These are phyloP conservation scores for Bonia amplexicaulis DNA, from an alignment of 176 grass and related monocot genomes.

Conservation along the genomic window DNA sequence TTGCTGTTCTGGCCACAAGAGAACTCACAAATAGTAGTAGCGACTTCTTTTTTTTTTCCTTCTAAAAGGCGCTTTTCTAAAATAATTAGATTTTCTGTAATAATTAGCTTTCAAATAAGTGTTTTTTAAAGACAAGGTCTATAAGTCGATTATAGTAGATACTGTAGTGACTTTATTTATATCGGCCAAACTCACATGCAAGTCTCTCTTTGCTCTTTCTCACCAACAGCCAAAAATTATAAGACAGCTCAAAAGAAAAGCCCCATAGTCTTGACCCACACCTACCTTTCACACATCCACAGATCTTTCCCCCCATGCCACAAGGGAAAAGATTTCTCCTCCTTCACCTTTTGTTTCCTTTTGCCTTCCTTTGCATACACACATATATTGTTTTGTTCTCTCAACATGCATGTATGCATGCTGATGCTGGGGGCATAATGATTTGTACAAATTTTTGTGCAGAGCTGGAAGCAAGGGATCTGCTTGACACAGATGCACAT, in stretches of 20 bases:
- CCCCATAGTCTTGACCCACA: not conserved
- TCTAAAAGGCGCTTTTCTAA: too few species aligned
- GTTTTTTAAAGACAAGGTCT: too few species aligned
- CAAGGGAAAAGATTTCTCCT: conserved; percentile 45
- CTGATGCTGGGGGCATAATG: not conserved
- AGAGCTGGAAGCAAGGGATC: conserved; percentile 51
- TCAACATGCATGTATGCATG: conserved; percentile 6
- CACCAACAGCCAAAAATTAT: too few species aligned
- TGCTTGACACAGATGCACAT: conserved; percentile 47
- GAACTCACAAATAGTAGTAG: conserved; percentile 31
- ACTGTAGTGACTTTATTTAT: too few species aligned
- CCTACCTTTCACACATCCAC: conserved; percentile 25
- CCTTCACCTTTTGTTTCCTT: conserved; percentile 23
- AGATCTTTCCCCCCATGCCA: conserved; percentile 53
- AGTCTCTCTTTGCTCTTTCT: too few species aligned
- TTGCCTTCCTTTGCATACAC: not conserved
- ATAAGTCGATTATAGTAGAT: too few species aligned
- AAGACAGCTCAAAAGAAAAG: too few species aligned
- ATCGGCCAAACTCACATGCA: too few species aligned
- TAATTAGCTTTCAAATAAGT: too few species aligned
- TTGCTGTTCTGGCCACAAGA: conserved; percentile 43
- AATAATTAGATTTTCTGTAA: too few species aligned
- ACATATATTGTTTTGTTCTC: not conserved
- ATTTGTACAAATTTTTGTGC: conserved; percentile 47
- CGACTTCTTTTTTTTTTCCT: too few species aligned